Evolutionary conservation across 2,329 filamentous ascomycete genomes (phyloP), one percentile per base, ranked within the genome.

Genomic region (Escovopsis sp.): DNA sequence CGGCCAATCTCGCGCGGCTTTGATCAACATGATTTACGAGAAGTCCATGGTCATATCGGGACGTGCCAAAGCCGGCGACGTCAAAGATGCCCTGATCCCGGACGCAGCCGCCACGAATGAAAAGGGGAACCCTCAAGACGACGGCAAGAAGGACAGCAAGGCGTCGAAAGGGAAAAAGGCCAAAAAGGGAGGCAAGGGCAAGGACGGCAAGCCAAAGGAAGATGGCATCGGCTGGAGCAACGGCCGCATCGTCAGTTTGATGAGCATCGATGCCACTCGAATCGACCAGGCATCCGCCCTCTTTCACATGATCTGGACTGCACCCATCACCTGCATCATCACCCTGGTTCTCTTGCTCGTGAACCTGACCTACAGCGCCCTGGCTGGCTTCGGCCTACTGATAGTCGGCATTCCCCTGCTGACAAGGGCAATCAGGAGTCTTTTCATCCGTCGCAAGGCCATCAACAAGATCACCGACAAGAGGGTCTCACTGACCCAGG

Each of bases 391-490:
- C 50, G 87, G 72, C 2, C 68, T 96, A 33, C 71, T 96, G 13
- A 68, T 93, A 11, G 61, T 94, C 33, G 79, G 81, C 10, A 71
- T 94, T 51, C 87, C 88, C 0, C 59, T 86, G 3, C 70, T 96
- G 29, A 87, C 83, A 4, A 72, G 71, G 42, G 81, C 84, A 9
- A 86, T 95, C 51, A 78, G 80, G 49, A 76, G 72, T 40, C 67
- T 96, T 13, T 85, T 95, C 60, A 65, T 64, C 13, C 78, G 86
- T 40, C 76, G 91, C 53, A 76, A 76, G 51, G 68, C 61, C 27
- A 95, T 96, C 67, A 96, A 95, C 70, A 88, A 87, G 54, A 76
- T 95, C 45, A 96, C 89, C 2, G 89, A 96, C 57, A 84, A 93
- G 62, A 77, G 89, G 47, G 88, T 96, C 7, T 83, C 83, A 40